Percentiles rank a stretch among this genome's conserved stretches.
Evolutionary conservation across 2,329 filamentous ascomycete species (phyloP).

Genomic region (Clonostachys byssicola): DNA sequence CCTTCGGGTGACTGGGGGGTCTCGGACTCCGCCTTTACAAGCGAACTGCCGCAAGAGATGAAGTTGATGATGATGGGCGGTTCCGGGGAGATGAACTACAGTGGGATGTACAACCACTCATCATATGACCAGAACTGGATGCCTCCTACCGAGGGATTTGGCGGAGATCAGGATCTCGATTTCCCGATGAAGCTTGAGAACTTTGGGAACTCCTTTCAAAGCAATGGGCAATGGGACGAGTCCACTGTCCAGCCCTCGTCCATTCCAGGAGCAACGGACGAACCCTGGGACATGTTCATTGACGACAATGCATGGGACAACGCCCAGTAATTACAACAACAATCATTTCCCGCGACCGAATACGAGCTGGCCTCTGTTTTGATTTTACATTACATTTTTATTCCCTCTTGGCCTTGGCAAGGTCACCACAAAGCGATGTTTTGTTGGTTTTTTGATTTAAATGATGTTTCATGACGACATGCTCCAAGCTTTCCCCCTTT

Average conservation of each 20-base stretch:
- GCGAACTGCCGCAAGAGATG: conserved; percentile 33
- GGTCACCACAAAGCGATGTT: no score
- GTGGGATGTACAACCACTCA: conserved; percentile 10
- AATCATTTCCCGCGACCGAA: background rate
- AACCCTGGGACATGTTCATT: conserved; percentile 22
- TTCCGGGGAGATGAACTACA: conserved; percentile 12
- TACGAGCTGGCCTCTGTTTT: background rate
- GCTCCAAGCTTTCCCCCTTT: background rate
- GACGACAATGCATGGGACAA: conserved; percentile 17
- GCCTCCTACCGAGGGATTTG: background rate
- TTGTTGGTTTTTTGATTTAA: no score
- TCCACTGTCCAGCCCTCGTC: conserved; percentile 1
- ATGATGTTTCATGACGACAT: no score
- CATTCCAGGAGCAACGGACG: conserved; percentile 9
- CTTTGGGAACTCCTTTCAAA: conserved; percentile 1
- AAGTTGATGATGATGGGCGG: conserved; percentile 29
- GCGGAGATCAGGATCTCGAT: background rate
- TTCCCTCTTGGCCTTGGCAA: background rate
- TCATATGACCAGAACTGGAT: conserved; percentile 9
- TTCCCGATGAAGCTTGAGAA: background rate
- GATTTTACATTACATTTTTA: background rate
- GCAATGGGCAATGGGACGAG: conserved; percentile 1
- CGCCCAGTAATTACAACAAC: background rate
- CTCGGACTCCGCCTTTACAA: conserved; percentile 29
- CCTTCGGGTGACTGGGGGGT: conserved; percentile 9